A percentile compares a stretch with the other conserved stretches of the same genome.
Evolutionary conservation across 805 yeast genomes (phyloP).

Genomic region (Teunomyces barrocoloradensis): DNA sequence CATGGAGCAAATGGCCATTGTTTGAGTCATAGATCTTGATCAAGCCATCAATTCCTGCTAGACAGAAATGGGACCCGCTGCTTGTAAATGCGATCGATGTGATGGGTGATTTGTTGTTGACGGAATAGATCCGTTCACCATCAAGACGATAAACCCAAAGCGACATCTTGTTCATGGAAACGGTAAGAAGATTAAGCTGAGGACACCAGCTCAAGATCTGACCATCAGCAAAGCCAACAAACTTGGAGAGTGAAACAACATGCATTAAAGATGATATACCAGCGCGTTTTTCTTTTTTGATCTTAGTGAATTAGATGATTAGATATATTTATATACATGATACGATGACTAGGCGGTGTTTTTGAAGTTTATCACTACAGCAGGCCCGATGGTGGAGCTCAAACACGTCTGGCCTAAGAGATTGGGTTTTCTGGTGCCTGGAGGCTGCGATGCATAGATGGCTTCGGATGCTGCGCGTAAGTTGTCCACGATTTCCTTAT

Average conservation of each 20-base stretch:
- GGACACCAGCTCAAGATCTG: constrained; percentile 49
- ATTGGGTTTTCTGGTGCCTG: constrained; percentile 66
- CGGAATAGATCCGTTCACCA: constrained; percentile 53
- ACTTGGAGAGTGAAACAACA: constrained; percentile 8
- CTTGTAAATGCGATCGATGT: constrained; percentile 30
- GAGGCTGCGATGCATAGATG: constrained; percentile 51
- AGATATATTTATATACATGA: background rate
- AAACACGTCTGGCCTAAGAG: constrained; percentile 66
- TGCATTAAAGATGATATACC: background rate
- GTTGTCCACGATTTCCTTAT: constrained; percentile 70
- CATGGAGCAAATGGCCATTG: constrained; percentile 40
- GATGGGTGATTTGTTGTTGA: constrained; percentile 35
- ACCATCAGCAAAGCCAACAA: constrained; percentile 33
- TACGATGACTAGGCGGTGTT: constrained; percentile 9
- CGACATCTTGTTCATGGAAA: constrained; percentile 49
- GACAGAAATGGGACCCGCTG: constrained; percentile 41
- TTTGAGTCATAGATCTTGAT: constrained; percentile 46
- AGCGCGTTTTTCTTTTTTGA: too few relatives aligned
- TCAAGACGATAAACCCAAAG: constrained; percentile 51
- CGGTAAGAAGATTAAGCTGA: constrained; percentile 49
- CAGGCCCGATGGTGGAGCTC: constrained; percentile 75
- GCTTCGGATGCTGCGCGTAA: constrained; percentile 65
- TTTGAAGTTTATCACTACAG: constrained; percentile 56
- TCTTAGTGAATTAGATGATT: too few relatives aligned
- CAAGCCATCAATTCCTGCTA: constrained; percentile 43